These are phyloP conservation scores for Heliamphora pulchella DNA, from an alignment of 179 eudicot species.

Conservation along the genomic window DNA sequence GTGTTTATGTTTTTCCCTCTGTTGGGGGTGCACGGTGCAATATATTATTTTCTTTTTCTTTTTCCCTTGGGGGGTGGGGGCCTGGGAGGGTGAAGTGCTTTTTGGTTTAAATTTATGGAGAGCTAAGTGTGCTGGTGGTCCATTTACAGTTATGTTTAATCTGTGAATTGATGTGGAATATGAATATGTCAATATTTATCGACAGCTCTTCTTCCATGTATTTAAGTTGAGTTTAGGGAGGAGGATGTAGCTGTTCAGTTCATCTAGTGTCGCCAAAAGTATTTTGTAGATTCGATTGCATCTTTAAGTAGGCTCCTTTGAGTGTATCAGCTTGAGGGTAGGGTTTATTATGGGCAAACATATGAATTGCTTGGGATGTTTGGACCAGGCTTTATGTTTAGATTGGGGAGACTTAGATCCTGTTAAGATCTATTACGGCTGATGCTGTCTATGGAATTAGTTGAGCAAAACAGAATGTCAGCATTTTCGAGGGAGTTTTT, in stretches of 20 bases:
- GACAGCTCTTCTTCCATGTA: neutral
- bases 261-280: neutral
- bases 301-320: neutral
- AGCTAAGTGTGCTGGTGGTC: too few relatives aligned
- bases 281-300: neutral
- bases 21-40: too few relatives aligned
- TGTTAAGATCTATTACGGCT: neutral
- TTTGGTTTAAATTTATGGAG: too few relatives aligned
- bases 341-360: neutral
- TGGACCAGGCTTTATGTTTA: neutral
- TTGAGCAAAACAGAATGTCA: neutral
- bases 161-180: neutral
- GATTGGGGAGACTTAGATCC: neutral
- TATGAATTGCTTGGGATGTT: neutral
- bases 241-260: neutral
- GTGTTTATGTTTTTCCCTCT: too few relatives aligned
- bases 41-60: too few relatives aligned
- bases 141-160: neutral
- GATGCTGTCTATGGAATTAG: neutral
- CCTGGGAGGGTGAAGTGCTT: too few relatives aligned
- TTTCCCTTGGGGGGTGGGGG: too few relatives aligned
- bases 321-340: neutral
- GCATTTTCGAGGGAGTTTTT: neutral
- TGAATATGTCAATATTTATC: neutral
- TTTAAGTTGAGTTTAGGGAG: neutral